Evolutionary conservation across 108 stramenopile genomes (phyloP), one percentile per base, ranked within the genome.

Genomic region (Aurantiochytrium sp.): DNA sequence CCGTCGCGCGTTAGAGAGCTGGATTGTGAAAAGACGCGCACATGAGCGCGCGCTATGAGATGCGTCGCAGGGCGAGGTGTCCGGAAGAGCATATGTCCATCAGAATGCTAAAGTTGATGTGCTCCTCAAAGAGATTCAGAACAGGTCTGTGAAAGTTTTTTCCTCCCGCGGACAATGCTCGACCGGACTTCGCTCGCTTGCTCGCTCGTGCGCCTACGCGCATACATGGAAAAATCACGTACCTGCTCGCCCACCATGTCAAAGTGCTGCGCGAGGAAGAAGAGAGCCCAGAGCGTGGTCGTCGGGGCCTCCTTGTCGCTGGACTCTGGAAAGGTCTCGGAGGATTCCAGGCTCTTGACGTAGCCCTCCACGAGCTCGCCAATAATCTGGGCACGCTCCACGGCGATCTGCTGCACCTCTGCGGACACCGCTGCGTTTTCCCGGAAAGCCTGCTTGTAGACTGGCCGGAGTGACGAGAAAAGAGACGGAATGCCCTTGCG

Each of bases 401-500:
- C 94, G 0, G 55, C 68, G 34, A 92, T 92, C 53, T 96, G 55
- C 55, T 96, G 95, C 22, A 95, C 86, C 19, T 96, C 94, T 90
- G 96, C 96, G 1, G 53, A 88, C 0, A 95, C 94, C 53, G 91
- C 86, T 10, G 85, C 42, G 30, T 89, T 89, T 27, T 45, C 45
- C 37, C 69, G 48, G 55, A 73, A 32, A 52, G 37, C 24, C 59
- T 52, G 42, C 5, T 89, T 54, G 36, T 68, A 90, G 45, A 97
- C 91, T 1, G 96, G 90, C 50, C 91, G 91, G 3, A 98, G 92
- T 90, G 97, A 96, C 4, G 88, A 73, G 53, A 96, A 95, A 30
- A 98, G 90, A 24, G 95, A 95, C 54, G 97, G 97, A 31, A 97
- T 95, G 31, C 96, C 97, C 88, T 96, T 96, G 42, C 91, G 88